Percentiles rank a stretch among this genome's conserved stretches.
phyloP scores from a whole-genome alignment of 129 eudicot species.

The Apium graveolens region DNA sequence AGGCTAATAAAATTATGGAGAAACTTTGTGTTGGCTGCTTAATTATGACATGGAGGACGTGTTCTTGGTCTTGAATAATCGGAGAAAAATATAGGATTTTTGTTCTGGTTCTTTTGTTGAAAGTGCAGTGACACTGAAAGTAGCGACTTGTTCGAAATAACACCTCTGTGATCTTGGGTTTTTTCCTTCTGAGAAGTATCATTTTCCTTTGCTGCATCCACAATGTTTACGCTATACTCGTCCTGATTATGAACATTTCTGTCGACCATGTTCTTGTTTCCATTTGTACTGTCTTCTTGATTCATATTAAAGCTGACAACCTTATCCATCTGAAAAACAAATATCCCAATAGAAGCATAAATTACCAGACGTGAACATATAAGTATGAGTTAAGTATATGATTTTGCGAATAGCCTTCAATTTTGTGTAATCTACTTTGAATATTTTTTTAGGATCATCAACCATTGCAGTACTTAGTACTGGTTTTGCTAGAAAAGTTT shows the following conservation, averaged over 20 bases:
- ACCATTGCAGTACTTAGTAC: not conserved
- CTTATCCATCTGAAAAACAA: constrained; percentile 5
- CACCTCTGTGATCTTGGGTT: constrained; percentile 11
- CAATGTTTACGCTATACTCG: not conserved
- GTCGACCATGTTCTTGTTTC: not conserved
- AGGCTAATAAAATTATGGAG: not conserved
- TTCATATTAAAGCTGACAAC: not conserved
- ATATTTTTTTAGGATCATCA: not conserved
- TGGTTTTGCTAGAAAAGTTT: not conserved
- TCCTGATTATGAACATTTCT: not conserved
- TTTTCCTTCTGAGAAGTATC: not conserved
- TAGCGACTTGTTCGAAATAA: constrained; percentile 15
- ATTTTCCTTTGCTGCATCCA: not conserved
- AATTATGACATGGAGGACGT: constrained; percentile 52
- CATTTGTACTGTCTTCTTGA: not conserved
- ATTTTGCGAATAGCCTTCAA: not conserved
- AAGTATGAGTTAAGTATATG: not conserved
- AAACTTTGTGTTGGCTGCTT: not conserved
- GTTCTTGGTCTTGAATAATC: constrained; percentile 53
- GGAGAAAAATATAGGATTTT: constrained; percentile 36
- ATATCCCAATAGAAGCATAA: not conserved
- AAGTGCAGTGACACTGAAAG: constrained; percentile 24
- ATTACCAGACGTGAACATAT: not conserved
- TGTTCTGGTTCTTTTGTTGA: constrained; percentile 13
- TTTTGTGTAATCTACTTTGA: not conserved